These are phyloP conservation scores for Leptodermis oblonga DNA, from an alignment of 257 asterid genomes.

Conservation along the genomic window DNA sequence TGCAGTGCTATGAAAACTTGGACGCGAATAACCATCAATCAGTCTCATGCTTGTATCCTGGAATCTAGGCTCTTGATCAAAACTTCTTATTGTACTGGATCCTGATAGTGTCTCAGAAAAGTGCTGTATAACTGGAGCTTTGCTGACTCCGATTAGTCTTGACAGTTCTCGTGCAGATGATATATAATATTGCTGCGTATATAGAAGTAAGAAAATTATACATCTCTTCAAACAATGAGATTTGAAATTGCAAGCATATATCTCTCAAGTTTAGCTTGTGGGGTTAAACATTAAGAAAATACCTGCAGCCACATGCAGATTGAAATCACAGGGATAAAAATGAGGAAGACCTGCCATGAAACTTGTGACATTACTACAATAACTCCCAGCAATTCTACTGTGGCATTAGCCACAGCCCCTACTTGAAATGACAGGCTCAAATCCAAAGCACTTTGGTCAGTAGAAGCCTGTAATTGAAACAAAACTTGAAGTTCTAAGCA, in stretches of 20 bases:
- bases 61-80: conserved; percentile 68
- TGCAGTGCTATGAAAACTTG: conserved; percentile 57
- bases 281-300: background rate
- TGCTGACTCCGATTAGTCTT: conserved; percentile 70
- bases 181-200: conserved; percentile 63
- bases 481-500: no score
- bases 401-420: conserved; percentile 49
- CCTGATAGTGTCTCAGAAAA: conserved; percentile 91
- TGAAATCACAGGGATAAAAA: conserved; percentile 65
- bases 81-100: conserved; percentile 75
- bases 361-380: conserved; percentile 82
- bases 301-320: conserved; percentile 79
- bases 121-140: conserved; percentile 90
- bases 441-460: conserved; percentile 84
- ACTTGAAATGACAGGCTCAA: conserved; percentile 46
- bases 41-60: conserved; percentile 58
- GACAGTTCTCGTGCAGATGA: conserved; percentile 84
- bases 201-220: background rate
- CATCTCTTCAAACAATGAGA: no score
- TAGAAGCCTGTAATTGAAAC: conserved; percentile 57
- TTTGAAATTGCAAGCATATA: background rate
- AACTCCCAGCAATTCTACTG: conserved; percentile 62
- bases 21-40: conserved; percentile 75
- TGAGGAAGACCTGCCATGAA: conserved; percentile 81
- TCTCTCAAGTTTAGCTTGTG: no score